Evolutionary conservation across 2,329 filamentous ascomycete genomes (phyloP), one percentile per base, ranked within the genome.

Genomic region (Penicillium sp.): DNA sequence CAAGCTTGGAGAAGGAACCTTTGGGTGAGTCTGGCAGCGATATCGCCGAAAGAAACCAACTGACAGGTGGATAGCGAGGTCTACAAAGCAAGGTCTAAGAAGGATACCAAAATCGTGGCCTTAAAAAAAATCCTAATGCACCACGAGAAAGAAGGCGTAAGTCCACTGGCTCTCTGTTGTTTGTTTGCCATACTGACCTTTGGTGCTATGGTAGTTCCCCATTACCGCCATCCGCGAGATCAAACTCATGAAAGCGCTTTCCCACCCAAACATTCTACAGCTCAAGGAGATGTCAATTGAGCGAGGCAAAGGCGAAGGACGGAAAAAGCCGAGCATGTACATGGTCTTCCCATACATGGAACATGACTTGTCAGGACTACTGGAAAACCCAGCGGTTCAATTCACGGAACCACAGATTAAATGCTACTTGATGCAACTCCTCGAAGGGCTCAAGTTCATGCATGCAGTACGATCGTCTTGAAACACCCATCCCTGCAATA

Each of bases 331-430:
- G 69, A 93, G 93, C 67, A 92, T 99, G 82, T 97, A 97, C 78
- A 99, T 99, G 94, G 93, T 96, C 51, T 97, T 89, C 45, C 94
- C 93, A 7, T 99, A 99, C 75, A 97, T 97, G 92, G 93, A 97
- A 68, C 94, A 99, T 77, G 94, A 99, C 77, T 84, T 99, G n/a
- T 96, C 93, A 9, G 94, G 94, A 45, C 85, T 99, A 31, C 86
- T 99, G 68, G 94, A 97, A 74, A 99, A 99, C 69, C 93, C 93
- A 10, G 87, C 88, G 7, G 93, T 99, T 40, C 84, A 85, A 41
- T 93, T 99, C 69, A 90, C 89, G 49, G 88, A 93, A 70, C 84
- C 91, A 5, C 93, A 97, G 73, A 96, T 97, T 76, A 99, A 99
- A 76, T 99, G 94, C 79, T 99, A 99, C 76, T 88, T 99, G 85